Conservation (phyloP, 2,329 filamentous ascomycete genomes). For the Capronia americana region DNA sequence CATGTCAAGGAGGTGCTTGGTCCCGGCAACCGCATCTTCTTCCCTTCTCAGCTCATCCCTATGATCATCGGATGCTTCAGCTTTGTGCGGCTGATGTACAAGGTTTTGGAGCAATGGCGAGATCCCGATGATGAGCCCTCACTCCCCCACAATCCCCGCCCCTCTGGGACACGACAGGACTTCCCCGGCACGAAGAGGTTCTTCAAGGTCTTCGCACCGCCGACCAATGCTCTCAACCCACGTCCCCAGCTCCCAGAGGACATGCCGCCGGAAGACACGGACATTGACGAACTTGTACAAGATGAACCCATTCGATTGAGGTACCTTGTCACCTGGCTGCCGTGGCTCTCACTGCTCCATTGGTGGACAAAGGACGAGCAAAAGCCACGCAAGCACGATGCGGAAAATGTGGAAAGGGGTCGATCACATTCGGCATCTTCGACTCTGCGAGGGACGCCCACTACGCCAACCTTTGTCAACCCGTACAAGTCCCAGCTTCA, state of each 20-base stretch:
- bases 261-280: constrained; percentile 22
- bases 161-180: constrained; percentile 10
- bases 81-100: constrained; percentile 26
- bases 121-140: constrained; percentile 31
- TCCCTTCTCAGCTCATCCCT: constrained; percentile 30
- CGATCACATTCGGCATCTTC: constrained; percentile 10
- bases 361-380: constrained; percentile 21
- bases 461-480: constrained; percentile 17
- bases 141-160: constrained; percentile 8
- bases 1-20: constrained; percentile 29
- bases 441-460: constrained; percentile 18
- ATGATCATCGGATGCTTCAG: constrained; percentile 31
- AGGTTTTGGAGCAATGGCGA: constrained; percentile 27
- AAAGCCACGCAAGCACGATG: constrained; percentile 11
- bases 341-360: constrained; percentile 31
- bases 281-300: constrained; percentile 18
- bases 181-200: constrained; percentile 17
- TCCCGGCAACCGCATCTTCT: constrained; percentile 24
- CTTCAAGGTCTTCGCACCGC: constrained; percentile 25
- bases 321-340: constrained; percentile 28
- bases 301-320: constrained; percentile 10
- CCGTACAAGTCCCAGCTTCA: constrained; percentile 16
- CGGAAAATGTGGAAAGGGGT: constrained; percentile 12
- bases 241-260: constrained; percentile 12
- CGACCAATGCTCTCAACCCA: constrained; percentile 6